phyloP scores from a whole-genome alignment of 2,329 filamentous ascomycete species.

The Juglanconis sp. region DNA sequence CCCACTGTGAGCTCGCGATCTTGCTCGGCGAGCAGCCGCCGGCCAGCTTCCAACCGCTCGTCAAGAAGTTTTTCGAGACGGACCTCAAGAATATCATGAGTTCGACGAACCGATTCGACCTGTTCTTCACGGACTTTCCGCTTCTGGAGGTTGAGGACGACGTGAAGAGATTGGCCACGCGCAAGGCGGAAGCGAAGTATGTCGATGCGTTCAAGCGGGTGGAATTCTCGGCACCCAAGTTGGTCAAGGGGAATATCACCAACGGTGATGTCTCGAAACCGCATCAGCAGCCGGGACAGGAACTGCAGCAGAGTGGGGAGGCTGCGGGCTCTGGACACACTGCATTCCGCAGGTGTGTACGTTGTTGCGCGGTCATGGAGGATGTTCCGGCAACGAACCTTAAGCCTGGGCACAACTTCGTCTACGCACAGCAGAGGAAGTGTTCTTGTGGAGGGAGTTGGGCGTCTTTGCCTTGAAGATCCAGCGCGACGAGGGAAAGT shows the following conservation, averaged over 20 bases:
- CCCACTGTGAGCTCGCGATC: slow-evolving; percentile 50
- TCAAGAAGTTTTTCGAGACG: slow-evolving; percentile 62
- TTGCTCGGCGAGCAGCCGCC: slow-evolving; percentile 48
- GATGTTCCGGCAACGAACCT: slow-evolving; percentile 44
- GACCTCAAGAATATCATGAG: slow-evolving; percentile 57
- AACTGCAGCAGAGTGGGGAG: slow-evolving; percentile 36
- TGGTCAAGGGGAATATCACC: slow-evolving; percentile 23
- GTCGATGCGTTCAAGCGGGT: slow-evolving; percentile 59
- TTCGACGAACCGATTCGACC: slow-evolving; percentile 59
- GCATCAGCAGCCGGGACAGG: slow-evolving; percentile 3
- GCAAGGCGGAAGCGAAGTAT: slow-evolving; percentile 35
- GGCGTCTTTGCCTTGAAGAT: slow-evolving; percentile 37
- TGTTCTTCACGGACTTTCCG: slow-evolving; percentile 71
- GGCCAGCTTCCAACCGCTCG: slow-evolving; percentile 48
- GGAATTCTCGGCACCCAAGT: slow-evolving; percentile 52
- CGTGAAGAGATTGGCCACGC: slow-evolving; percentile 40
- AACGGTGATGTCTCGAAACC: slow-evolving; percentile 1
- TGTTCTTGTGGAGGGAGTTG: slow-evolving; percentile 55
- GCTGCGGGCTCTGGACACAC: slow-evolving; percentile 27
- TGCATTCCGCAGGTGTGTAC: slow-evolving; percentile 48
- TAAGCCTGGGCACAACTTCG: slow-evolving; percentile 47
- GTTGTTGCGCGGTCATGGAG: slow-evolving; percentile 66
- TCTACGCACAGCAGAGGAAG: slow-evolving; percentile 52
- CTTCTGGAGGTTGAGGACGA: slow-evolving; percentile 66
- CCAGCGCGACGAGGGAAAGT: slow-evolving; percentile 12